Base-by-base conservation (phyloP, 306 rosid genomes). In the Corylus avellana region DNA sequence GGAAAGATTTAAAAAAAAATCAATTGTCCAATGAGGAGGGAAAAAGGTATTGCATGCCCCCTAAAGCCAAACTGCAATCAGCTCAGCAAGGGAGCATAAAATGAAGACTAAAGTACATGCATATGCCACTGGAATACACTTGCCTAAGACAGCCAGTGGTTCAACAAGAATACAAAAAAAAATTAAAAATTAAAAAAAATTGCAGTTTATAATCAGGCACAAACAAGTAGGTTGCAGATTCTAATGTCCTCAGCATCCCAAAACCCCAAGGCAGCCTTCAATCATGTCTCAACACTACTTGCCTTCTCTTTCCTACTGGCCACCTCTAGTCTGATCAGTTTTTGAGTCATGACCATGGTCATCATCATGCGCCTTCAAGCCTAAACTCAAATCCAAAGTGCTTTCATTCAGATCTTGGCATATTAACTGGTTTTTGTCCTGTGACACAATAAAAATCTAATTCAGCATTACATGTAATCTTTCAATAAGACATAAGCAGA, bases 331-430 rank as follows among this genome's bases (percentile, higher is more conserved):
- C 69, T 84, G 85, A 78, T 83, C 85, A 78, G 85, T 70, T 81
- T 91, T 91, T 51, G 88, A 81, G 76, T 85, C 89, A 50, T 89
- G 74, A 71, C 89, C 87, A 37, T 61, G 84, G n/a, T 87, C 91
- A 2, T 85, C 87, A 4, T 90, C 93, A 63, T 86, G 91, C 25
- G 87, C 91, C 64, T 91, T 93, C 87, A 91, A 87, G 62, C 94
- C 97, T 90, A 95, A 86, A 85, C 99, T 87, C 79, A 95, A 87
- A 85, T 95, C 97, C 89, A 95, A 78, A 48, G 95, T 93, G 77
- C 97, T 94, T 82, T 92, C 97, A 49, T 93, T 95, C 85, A 95
- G 90, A 88, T 95, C 99, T 88, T 95, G 99, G 56, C 98, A 88
- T 25, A 91, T 94, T 70, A 79, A 81, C 76, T 86, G 90, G 81